These are phyloP conservation scores for Arthromyces matolae DNA, from an alignment of 768 basidiomycete genomes.

Conservation along the genomic window DNA sequence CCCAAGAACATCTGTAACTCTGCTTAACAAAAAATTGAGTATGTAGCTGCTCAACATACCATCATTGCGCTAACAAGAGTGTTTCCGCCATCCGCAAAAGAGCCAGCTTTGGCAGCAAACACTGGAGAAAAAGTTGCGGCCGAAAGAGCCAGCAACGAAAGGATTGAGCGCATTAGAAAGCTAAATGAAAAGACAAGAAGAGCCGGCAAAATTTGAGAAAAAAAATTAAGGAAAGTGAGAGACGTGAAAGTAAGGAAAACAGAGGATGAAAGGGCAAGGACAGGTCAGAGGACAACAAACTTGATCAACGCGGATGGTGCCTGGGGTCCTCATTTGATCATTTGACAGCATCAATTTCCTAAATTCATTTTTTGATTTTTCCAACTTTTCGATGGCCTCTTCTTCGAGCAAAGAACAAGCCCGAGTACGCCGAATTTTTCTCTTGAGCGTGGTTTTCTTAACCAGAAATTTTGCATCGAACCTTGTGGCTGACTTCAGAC, in stretches of 20 bases:
- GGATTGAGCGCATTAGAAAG: slow-evolving; percentile 7
- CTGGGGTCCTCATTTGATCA: too few species aligned
- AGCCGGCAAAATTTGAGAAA: not conserved
- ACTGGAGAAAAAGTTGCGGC: slow-evolving; percentile 30
- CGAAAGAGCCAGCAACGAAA: slow-evolving; percentile 29
- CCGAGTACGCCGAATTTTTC: too few species aligned
- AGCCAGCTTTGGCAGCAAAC: slow-evolving; percentile 36
- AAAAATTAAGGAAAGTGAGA: too few species aligned
- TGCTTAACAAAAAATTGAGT: too few species aligned
- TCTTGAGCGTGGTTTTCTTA: too few species aligned
- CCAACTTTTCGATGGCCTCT: too few species aligned
- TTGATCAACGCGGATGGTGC: not conserved
- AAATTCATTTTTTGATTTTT: too few species aligned
- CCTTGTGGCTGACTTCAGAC: too few species aligned
- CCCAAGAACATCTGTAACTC: slow-evolving; percentile 72
- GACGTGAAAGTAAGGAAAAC: too few species aligned
- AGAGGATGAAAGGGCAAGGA: not conserved
- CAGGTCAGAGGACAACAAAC: not conserved
- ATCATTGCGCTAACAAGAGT: slow-evolving; percentile 51
- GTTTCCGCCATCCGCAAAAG: slow-evolving; percentile 43
- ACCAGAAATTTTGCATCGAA: too few species aligned
- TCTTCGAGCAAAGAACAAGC: too few species aligned
- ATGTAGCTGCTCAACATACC: slow-evolving; percentile 25
- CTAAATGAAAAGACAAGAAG: not conserved
- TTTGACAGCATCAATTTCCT: too few species aligned